Percentiles rank a stretch among this genome's conserved stretches.
Evolutionary conservation across 148 eudicot genomes (phyloP).

Genomic region (Diospyros lotus): DNA sequence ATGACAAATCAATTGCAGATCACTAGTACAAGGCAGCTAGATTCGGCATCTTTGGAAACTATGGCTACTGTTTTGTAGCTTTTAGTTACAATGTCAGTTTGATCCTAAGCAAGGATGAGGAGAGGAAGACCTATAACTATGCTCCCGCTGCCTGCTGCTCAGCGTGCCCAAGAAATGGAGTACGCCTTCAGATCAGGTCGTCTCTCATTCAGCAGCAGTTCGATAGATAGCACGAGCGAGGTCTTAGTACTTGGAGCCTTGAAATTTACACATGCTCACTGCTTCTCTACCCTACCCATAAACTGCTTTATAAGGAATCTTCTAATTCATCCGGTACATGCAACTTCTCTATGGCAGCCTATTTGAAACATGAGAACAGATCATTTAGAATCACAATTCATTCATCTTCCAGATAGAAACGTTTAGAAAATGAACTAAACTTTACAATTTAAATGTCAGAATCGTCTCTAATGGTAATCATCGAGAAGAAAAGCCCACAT

Average conservation of each 20-base stretch:
- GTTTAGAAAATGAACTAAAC: background rate
- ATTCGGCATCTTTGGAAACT: background rate
- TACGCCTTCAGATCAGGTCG: conserved; percentile 4
- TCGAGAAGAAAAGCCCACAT: background rate
- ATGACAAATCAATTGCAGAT: background rate
- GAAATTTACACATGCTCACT: conserved; percentile 23
- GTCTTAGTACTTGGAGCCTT: conserved; percentile 8
- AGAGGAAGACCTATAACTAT: background rate
- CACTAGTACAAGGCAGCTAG: background rate
- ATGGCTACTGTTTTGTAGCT: background rate
- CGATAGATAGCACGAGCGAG: conserved; percentile 16
- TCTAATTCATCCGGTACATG: conserved; percentile 91
- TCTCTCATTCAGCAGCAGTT: background rate
- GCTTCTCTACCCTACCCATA: conserved; percentile 5
- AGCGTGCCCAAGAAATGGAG: background rate
- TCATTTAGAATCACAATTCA: background rate
- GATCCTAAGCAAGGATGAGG: background rate
- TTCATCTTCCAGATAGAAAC: background rate
- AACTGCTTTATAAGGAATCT: conserved; percentile 32
- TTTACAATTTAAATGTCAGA: background rate
- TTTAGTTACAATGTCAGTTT: background rate
- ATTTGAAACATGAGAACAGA: conserved; percentile 19
- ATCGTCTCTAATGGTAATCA: background rate
- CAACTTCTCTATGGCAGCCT: conserved; percentile 97
- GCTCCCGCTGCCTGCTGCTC: background rate